A percentile compares a stretch with the other conserved stretches of the same genome.
Conservation (phyloP, 2,329 filamentous ascomycete species). For the Ophiostoma tasmaniense region DNA sequence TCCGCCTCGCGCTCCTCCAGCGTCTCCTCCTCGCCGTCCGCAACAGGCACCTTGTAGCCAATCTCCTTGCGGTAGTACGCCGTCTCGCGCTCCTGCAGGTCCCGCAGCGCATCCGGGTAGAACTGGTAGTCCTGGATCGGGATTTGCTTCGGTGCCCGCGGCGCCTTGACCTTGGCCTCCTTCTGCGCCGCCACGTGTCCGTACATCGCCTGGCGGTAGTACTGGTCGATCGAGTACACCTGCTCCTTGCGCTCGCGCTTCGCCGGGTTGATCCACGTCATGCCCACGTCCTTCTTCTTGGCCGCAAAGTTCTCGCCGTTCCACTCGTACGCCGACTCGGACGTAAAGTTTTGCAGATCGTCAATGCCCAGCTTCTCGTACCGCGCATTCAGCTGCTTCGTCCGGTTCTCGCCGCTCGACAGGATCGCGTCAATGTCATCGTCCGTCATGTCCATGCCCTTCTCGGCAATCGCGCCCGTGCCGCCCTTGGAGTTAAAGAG, state of each 20-base stretch:
- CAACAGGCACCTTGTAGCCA: conserved; percentile 83
- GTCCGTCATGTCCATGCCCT: conserved; percentile 60
- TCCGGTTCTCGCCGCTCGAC: conserved; percentile 76
- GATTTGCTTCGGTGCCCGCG: conserved; percentile 89
- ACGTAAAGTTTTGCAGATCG: conserved; percentile 94
- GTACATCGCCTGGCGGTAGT: conserved; percentile 85
- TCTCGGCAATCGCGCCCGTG: conserved; percentile 50
- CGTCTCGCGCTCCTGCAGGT: conserved; percentile 93
- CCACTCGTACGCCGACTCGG: conserved; percentile 97
- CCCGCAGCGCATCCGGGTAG: conserved; percentile 73
- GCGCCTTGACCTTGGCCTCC: conserved; percentile 88
- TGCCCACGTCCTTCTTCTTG: conserved; percentile 76
- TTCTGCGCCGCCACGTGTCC: conserved; percentile 64
- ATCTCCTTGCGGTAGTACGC: conserved; percentile 95
- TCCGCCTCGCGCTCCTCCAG: conserved; percentile 80
- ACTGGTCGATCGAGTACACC: conserved; percentile 97
- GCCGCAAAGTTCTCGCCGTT: conserved; percentile 94
- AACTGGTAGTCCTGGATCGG: conserved; percentile 95
- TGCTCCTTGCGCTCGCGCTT: conserved; percentile 98
- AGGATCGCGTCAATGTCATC: conserved; percentile 88
- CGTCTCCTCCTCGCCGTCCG: conserved; percentile 76
- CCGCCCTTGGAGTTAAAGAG: conserved; percentile 72
- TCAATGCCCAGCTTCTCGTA: conserved; percentile 97
- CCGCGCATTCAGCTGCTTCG: conserved; percentile 80
- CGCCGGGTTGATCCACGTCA: conserved; percentile 95